Evolutionary conservation across 345 rosid genomes (phyloP).

Genomic region (Pelargonium nanum): DNA sequence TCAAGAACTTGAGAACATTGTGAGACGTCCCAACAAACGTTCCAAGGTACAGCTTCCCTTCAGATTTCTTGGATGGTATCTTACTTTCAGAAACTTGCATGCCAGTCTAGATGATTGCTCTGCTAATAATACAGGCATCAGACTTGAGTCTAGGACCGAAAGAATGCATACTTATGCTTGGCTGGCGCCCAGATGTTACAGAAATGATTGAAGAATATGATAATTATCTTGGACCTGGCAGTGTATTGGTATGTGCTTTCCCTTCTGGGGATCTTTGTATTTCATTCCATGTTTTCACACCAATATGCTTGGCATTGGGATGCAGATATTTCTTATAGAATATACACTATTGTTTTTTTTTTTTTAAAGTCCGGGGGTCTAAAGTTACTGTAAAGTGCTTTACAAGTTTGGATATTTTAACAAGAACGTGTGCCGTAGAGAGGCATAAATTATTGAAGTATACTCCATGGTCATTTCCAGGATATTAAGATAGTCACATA

Average conservation of each 20-base stretch:
- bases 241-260: constrained; percentile 53
- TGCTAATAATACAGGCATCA: constrained; percentile 41
- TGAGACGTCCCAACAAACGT: constrained; percentile 37
- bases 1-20: constrained; percentile 29
- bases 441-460: no score
- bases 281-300: background rate
- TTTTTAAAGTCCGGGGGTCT: no score
- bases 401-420: no score
- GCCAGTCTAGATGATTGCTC: constrained; percentile 10
- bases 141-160: constrained; percentile 60
- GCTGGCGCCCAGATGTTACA: constrained; percentile 86
- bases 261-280: background rate
- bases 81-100: constrained; percentile 8
- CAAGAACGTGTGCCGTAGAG: no score
- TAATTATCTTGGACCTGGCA: constrained; percentile 95
- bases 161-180: constrained; percentile 77
- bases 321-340: background rate
- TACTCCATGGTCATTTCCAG: no score
- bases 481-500: no score
- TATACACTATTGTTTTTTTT: background rate
- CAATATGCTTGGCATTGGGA: no score
- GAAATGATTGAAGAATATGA: constrained; percentile 91
- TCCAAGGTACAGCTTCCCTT: constrained; percentile 53
- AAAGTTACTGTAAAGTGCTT: no score
- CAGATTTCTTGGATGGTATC: constrained; percentile 7